Evolutionary conservation across 2,329 filamentous ascomycete genomes (phyloP), one percentile per base, ranked within the genome.

Genomic region (Epicoccum nigrum): DNA sequence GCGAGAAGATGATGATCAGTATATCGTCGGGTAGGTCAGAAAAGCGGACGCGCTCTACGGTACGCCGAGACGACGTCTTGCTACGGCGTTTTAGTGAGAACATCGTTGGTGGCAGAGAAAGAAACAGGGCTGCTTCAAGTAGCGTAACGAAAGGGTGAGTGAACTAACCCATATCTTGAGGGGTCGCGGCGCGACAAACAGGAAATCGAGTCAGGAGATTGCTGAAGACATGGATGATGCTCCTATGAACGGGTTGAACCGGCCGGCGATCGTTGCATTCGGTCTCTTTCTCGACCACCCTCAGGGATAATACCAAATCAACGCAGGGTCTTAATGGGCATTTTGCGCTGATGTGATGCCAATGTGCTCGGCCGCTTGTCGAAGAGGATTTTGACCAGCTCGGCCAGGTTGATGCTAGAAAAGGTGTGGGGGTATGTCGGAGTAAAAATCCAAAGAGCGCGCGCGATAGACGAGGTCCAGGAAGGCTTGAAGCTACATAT

Each of bases 21-120:
- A 71, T 46, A 31, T 71, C 67, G 30, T 69, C 67, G 7, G 66
- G 65, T 4, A 70, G 55, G 7, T 55, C 48, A 30, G 55, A 38
- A 43, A 65, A 61, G 31, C 39, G 40, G 9, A 34, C 7, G 23
- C 43, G 27, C 12, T 47, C 43, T 39, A 13, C 33, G 33, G 15
- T 9, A 23, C 27, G 38, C 16, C 16, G 30, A 4, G 32, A 6
- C 13, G 38, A 20, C 8, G 27, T 12, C 15, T 37, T 47, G 12
- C 21, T 33, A 40, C 32, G 19, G 20, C 49, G 38, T 37, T n/a
- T 30, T 16, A 52, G 39, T 7, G 43, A 43, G 13, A 47, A 34
- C 49, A 52, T 52, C 7, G 21, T 38, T n/a, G 35, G 33, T 4
- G 9, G 32, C 7, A 15, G 15, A 11, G 15, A 15, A 20, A n/a